These are phyloP conservation scores for Secale cereale DNA, from an alignment of 176 grass and related monocot species.

Conservation along the genomic window DNA sequence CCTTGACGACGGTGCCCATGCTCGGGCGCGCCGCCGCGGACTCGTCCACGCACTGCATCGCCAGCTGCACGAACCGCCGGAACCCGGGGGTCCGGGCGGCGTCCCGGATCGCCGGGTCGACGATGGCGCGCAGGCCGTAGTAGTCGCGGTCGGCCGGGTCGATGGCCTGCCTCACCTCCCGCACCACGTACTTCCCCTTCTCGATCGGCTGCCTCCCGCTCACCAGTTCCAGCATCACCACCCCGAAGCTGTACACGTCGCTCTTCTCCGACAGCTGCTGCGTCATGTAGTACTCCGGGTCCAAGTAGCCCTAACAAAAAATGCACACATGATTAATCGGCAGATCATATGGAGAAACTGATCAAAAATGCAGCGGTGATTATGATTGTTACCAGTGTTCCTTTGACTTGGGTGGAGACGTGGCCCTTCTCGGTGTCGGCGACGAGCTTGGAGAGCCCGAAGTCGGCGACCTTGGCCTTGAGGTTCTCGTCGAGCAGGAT, in stretches of 20 bases:
- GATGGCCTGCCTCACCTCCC: conserved; percentile 44
- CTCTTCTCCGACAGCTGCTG: conserved; percentile 71
- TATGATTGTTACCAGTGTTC: conserved; percentile 43
- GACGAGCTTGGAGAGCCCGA: conserved; percentile 67
- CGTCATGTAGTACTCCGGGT: conserved; percentile 77
- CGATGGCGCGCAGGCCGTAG: conserved; percentile 39
- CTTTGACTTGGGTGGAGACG: conserved; percentile 70
- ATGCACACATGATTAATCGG: not conserved
- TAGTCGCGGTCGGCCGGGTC: conserved; percentile 46
- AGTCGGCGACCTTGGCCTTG: conserved; percentile 71
- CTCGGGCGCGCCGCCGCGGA: conserved; percentile 30
- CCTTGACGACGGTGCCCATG: conserved; percentile 55
- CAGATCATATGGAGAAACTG: not conserved
- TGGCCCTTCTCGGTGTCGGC: conserved; percentile 43
- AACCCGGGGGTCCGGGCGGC: conserved; percentile 26
- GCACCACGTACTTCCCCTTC: conserved; percentile 33
- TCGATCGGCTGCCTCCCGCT: conserved; percentile 48
- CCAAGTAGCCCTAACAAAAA: conserved; percentile 48
- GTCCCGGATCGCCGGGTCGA: conserved; percentile 48
- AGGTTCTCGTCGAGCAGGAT: conserved; percentile 74
- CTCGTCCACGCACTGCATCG: conserved; percentile 59
- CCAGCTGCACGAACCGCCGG: conserved; percentile 58
- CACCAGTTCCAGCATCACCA: conserved; percentile 63
- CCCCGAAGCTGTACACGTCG: conserved; percentile 76
- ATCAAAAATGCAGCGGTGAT: not conserved